Conservation (phyloP, 23 red algal species). For the Agarophyton chilense region DNA sequence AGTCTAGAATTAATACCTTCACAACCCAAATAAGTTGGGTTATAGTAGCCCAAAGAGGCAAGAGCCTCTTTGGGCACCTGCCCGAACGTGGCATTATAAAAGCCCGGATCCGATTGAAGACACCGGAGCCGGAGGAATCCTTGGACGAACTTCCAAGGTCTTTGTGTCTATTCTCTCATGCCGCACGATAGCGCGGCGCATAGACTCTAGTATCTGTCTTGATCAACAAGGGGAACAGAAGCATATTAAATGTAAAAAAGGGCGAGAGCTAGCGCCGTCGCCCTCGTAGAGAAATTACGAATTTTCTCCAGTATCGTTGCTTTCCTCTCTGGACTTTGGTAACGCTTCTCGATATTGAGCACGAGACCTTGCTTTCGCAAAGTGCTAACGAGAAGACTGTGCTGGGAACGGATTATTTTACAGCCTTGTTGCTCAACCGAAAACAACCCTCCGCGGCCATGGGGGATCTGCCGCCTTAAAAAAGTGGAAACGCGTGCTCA, state of each 20-base stretch:
- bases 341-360: constrained; percentile 29
- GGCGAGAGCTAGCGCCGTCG: constrained; percentile 49
- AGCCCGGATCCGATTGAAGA: too few relatives aligned
- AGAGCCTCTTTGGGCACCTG: too few relatives aligned
- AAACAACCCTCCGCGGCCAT: background rate
- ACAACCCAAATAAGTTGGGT: too few relatives aligned
- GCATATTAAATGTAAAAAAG: constrained; percentile 88
- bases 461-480: background rate
- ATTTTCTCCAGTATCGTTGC: constrained; percentile 68
- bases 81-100: too few relatives aligned
- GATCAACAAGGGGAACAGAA: constrained; percentile 93
- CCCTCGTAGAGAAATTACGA: constrained; percentile 66
- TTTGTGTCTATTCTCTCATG: too few relatives aligned
- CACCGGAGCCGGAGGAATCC: too few relatives aligned
- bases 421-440: background rate
- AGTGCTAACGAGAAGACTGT: background rate
- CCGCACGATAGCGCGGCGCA: too few relatives aligned
- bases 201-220: too few relatives aligned
- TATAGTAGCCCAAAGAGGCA: too few relatives aligned
- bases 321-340: constrained; percentile 43
- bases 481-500: background rate
- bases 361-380: background rate
- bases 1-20: too few relatives aligned
- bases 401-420: background rate
- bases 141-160: too few relatives aligned